Base-by-base conservation (phyloP, 1,284 basidiomycete genomes). In the Schizophyllum commune region DNA sequence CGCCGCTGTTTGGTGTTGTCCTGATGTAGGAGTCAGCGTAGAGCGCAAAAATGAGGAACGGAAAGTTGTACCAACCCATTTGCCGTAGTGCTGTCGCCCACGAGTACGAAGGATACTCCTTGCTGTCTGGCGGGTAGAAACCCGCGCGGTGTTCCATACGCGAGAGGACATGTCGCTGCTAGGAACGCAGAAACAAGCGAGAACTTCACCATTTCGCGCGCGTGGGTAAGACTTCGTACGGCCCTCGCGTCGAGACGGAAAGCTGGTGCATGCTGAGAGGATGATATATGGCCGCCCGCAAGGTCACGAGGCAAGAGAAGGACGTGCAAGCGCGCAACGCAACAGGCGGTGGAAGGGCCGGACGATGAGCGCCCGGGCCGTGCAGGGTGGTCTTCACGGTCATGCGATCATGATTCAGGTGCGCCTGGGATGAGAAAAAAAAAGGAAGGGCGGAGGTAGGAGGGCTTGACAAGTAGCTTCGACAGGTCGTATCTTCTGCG, bases 31-130 rank as follows among this genome's bases (percentile, higher is more conserved):
- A 17, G 11, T 57, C 7, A 21, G 20, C 20, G 3, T 52, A 17
- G 47, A 53, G 22, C 54, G 22, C 22, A 11, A 19, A 55, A 3
- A 55, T 20, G 19, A 13, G 19, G 3, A 13, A 17, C 17, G 13
- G 32, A 57, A 47, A 52, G 1, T 58, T 56, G 22, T 63, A 56
- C 66, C 59, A 58, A 75, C 75, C 70, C 72, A 59, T 76, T 75
- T 15, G 74, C 75, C 0, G 75, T 76, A 2, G 75, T 77, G 57
- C 73, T 75, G 65, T 77, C 77, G 20, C 76, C 75, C 32, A 77
- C 63, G 32, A 70, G 61, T 1, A 70, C 68, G 52, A 70, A 70
- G 2, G 68, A 66, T 17, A 47, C 39, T 47, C 13, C 27, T 27
- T 27, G 39, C 9, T 47, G 13, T 47, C 13, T 17, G 39, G 17